Percentiles rank a stretch among this genome's conserved stretches.
Conservation (phyloP, 176 grass and related monocot species). For the Aegilops umbellulata region DNA sequence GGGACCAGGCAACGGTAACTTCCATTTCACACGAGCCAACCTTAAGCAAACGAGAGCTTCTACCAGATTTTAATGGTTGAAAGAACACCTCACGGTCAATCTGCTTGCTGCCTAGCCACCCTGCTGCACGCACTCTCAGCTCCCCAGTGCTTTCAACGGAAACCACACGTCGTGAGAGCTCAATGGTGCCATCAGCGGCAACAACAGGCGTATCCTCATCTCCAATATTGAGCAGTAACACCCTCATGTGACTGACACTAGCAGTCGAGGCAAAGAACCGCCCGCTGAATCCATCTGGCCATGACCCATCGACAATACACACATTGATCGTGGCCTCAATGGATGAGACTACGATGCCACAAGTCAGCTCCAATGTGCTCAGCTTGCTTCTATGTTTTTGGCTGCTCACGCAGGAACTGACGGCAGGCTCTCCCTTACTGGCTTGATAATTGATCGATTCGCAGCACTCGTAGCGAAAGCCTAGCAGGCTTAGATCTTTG, state of each 20-base stretch:
- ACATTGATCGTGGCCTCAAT: slow-evolving; percentile 3
- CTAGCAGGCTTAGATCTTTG: background rate
- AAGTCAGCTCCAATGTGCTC: slow-evolving; percentile 1
- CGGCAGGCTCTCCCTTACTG: background rate
- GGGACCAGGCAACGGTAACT: background rate
- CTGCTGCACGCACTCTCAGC: background rate
- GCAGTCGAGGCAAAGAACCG: background rate
- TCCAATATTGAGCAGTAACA: background rate
- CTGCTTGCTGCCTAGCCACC: background rate
- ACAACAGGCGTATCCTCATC: background rate
- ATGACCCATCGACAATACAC: background rate
- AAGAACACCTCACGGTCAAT: background rate
- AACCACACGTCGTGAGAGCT: background rate
- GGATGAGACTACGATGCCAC: background rate
- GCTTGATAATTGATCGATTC: background rate
- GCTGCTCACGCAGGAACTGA: background rate
- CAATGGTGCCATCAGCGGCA: background rate
- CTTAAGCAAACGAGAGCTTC: background rate
- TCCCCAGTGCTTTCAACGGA: background rate
- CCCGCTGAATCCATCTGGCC: background rate
- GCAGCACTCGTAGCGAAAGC: background rate
- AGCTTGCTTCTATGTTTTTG: background rate
- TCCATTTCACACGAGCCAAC: slow-evolving; percentile 1
- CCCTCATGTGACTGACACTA: background rate
- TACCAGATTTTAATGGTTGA: background rate